Percentiles rank a stretch among this genome's conserved stretches.
These are phyloP conservation scores for Musa balbisiana DNA, from an alignment of 202 grass and related monocot species.

Conservation along the genomic window DNA sequence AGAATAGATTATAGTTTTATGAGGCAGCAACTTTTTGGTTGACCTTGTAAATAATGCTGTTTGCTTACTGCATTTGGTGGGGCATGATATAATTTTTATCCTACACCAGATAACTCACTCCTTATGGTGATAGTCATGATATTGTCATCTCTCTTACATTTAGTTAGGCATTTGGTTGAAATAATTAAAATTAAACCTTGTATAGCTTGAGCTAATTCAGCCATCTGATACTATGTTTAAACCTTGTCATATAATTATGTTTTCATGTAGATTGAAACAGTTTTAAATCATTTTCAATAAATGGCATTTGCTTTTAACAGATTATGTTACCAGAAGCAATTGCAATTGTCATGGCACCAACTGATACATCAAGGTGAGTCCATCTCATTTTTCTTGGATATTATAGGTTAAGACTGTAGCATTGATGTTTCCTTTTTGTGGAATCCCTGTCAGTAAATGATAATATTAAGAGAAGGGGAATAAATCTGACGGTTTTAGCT, in stretches of 20 bases:
- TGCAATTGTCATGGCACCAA: slow-evolving; percentile 99
- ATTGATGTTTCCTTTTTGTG: too few relatives aligned
- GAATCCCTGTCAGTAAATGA: too few relatives aligned
- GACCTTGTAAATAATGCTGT: background rate
- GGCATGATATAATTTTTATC: too few relatives aligned
- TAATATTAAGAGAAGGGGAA: too few relatives aligned
- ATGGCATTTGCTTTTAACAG: slow-evolving; percentile 34
- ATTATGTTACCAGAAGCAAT: slow-evolving; percentile 99
- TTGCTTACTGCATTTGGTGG: background rate
- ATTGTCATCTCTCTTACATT: too few relatives aligned
- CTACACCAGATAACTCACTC: too few relatives aligned
- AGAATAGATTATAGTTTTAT: background rate
- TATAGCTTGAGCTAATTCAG: too few relatives aligned
- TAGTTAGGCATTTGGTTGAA: too few relatives aligned
- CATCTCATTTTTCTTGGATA: background rate
- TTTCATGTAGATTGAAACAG: background rate
- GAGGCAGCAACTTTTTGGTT: background rate
- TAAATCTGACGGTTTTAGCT: too few relatives aligned
- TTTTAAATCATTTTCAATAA: slow-evolving; percentile 11
- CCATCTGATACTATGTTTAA: background rate
- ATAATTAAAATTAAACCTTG: too few relatives aligned
- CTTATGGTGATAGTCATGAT: too few relatives aligned
- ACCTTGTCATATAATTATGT: slow-evolving; percentile 2
- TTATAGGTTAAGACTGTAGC: background rate
- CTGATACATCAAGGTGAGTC: slow-evolving; percentile 77